Base-by-base conservation (phyloP, 139 green algal species). In the Chlorella ohadii region DNA sequence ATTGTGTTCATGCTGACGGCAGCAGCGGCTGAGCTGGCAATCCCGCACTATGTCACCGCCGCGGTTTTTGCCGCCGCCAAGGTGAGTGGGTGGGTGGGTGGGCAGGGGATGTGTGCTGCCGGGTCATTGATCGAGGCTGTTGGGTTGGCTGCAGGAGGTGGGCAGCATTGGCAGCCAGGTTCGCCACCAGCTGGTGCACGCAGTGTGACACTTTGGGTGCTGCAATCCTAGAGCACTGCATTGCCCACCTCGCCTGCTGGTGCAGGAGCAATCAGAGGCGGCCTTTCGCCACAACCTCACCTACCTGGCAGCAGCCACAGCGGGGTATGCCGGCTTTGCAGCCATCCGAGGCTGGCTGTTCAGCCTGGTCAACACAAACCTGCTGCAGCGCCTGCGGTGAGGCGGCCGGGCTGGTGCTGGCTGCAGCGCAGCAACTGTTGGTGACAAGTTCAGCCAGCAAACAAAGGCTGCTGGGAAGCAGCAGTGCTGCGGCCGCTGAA, bases 41-140 rank as follows among this genome's bases (percentile, higher is more conserved):
- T 98, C 41, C 95, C 95, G 1, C 91, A 96, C 89, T 96, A 89
- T 82, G 86, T 91, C 15, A 92, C 92, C 13, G 88, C 89, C 7
- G 89, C 87, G 11, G 95, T 97, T 56, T 96, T 95, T 81, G 82
- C 90, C 0, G 85, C 91, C 0, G 88, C 86, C 70, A 87, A 73
- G 63, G 82, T 41, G 28, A 57, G 38, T 12, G n/a, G 17, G 33
- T 51, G 51, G 51, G 51, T 55, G 51, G 51, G 51, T 59, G 51
- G 22, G 70, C 27, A 23, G 23, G 7, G 38, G 25, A 61, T 55
- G 66, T 11, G 34, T n/a, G 34, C 9, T 4, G 31, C 28, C 4
- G n/a, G 9, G 31, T 44, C 6, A n/a, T n/a, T n/a, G n/a, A n/a
- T n/a, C n/a, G n/a, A n/a, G n/a, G n/a, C n/a, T n/a, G n/a, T n/a